A percentile compares a stretch with the other conserved stretches of the same genome.
Conservation (phyloP, 2,329 filamentous ascomycete species). For the Clonostachys rosea region DNA sequence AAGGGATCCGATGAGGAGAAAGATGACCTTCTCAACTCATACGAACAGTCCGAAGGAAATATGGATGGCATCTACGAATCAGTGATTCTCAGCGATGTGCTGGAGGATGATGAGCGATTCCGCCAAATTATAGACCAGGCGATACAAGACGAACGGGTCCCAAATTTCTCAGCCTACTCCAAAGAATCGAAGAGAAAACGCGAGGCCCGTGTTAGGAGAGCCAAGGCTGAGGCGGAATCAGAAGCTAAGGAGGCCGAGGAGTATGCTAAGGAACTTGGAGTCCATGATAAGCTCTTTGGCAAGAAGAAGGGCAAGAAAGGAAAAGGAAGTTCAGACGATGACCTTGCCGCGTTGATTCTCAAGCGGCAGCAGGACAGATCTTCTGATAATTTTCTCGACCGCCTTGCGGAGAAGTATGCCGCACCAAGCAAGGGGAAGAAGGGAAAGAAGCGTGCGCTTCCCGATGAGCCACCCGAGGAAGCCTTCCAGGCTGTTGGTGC, state of each 20-base stretch:
- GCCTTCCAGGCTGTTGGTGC: conserved; percentile 54
- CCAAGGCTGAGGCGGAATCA: conserved; percentile 34
- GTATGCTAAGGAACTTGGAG: conserved; percentile 68
- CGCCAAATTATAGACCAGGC: conserved; percentile 75
- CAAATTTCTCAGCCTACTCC: conserved; percentile 63
- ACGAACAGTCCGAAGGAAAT: conserved; percentile 66
- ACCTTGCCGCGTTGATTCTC: conserved; percentile 70
- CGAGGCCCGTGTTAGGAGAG: conserved; percentile 53
- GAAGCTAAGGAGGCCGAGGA: conserved; percentile 72
- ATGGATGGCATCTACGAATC: conserved; percentile 74
- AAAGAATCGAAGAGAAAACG: conserved; percentile 66
- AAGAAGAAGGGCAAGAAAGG: conserved; percentile 33
- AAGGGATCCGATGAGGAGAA: conserved; percentile 83
- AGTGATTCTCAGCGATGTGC: conserved; percentile 81
- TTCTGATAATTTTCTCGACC: conserved; percentile 58
- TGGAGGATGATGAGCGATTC: conserved; percentile 84
- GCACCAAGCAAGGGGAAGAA: conserved; percentile 39
- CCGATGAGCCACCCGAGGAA: conserved; percentile 61
- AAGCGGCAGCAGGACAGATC: conserved; percentile 61
- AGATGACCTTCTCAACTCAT: conserved; percentile 71
- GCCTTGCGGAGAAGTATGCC: conserved; percentile 73
- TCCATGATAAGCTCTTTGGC: conserved; percentile 65
- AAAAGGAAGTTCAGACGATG: conserved; percentile 40
- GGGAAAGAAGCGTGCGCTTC: conserved; percentile 46
- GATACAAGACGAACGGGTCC: conserved; percentile 65